Conservation (phyloP, 192 early-diverging fungal genomes). For the Coemansia sp. region DNA sequence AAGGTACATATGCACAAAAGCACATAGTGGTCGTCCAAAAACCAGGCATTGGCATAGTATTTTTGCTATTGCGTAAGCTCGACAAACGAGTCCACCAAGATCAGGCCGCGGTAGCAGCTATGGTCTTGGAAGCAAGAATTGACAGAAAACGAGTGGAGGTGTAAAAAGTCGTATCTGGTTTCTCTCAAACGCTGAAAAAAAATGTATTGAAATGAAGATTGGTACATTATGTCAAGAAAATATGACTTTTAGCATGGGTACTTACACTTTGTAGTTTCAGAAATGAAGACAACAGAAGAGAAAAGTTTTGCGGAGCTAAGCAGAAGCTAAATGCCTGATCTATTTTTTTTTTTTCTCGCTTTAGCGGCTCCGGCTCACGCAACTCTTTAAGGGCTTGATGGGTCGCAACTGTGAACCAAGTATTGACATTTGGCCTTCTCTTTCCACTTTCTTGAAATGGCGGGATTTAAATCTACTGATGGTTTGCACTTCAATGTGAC, state of each 20-base stretch:
- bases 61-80: conserved; percentile 20
- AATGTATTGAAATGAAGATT: not conserved
- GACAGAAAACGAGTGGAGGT: conserved; percentile 16
- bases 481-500: conserved; percentile 18
- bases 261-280: conserved; percentile 1
- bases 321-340: not conserved
- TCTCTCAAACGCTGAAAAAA: conserved; percentile 11
- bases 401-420: not conserved
- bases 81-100: conserved; percentile 18
- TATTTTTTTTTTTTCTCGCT: conserved; percentile 1
- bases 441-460: conserved; percentile 1
- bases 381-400: not conserved
- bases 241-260: not conserved
- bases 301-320: not conserved
- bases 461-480: not conserved
- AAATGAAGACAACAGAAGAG: conserved; percentile 4
- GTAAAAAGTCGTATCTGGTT: conserved; percentile 15
- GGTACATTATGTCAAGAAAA: not conserved
- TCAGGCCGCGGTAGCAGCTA: not conserved
- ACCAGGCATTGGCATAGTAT: conserved; percentile 44
- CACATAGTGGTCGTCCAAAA: conserved; percentile 24
- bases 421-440: too few species aligned
- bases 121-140: not conserved
- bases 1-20: conserved; percentile 2
- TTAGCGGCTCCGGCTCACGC: conserved; percentile 1